Conservation (phyloP, 768 basidiomycete genomes). For the Guyanaporus albipodus region DNA sequence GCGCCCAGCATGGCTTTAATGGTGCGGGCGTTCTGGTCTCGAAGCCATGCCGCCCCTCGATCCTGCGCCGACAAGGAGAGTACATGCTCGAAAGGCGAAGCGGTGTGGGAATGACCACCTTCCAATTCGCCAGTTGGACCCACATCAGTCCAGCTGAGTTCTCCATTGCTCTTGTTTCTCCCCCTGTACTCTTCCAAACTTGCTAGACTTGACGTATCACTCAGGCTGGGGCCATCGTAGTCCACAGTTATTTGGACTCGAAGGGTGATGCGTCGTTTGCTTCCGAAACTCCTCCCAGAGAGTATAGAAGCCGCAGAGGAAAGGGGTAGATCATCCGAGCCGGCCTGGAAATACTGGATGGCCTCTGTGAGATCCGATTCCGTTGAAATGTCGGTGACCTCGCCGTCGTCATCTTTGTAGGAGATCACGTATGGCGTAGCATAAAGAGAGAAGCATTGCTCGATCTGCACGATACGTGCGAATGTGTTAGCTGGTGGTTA, state of each 20-base stretch:
- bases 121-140: slow-evolving; percentile 46
- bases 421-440: slow-evolving; percentile 67
- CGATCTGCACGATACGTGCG: slow-evolving; percentile 50
- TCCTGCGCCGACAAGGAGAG: slow-evolving; percentile 49
- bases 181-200: slow-evolving; percentile 71
- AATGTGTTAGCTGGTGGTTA: not conserved
- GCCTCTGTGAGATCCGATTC: slow-evolving; percentile 83
- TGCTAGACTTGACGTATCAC: slow-evolving; percentile 79
- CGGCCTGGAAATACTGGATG: slow-evolving; percentile 79
- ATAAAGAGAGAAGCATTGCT: slow-evolving; percentile 76
- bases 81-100: slow-evolving; percentile 38
- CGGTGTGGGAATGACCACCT: slow-evolving; percentile 48
- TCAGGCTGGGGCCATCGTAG: slow-evolving; percentile 88
- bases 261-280: slow-evolving; percentile 73
- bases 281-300: slow-evolving; percentile 58
- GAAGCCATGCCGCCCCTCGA: slow-evolving; percentile 76
- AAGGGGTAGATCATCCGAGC: slow-evolving; percentile 63
- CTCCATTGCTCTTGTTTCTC: slow-evolving; percentile 53
- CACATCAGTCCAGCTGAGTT: slow-evolving; percentile 42
- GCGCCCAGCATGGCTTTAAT: slow-evolving; percentile 58
- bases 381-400: slow-evolving; percentile 60
- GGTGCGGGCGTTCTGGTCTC: slow-evolving; percentile 71
- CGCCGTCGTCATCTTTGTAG: slow-evolving; percentile 88
- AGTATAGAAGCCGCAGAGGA: slow-evolving; percentile 73
- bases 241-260: slow-evolving; percentile 76